A percentile compares a stretch with the other conserved stretches of the same genome.
Evolutionary conservation across 805 yeast species (phyloP).

Genomic region (Lipomyces yamadae): DNA sequence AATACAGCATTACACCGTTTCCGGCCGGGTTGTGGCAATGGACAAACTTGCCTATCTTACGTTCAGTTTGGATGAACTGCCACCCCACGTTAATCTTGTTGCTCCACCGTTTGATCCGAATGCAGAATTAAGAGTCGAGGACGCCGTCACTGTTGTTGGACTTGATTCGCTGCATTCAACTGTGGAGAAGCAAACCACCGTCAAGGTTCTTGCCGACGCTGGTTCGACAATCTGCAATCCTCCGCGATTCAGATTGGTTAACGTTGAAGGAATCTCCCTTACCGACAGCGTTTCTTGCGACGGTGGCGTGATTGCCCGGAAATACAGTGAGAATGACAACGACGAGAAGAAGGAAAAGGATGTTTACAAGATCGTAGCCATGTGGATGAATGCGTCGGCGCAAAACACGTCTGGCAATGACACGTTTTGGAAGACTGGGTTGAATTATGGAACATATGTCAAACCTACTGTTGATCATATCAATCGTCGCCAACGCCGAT

Average conservation of each 20-base stretch:
- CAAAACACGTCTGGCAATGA: slow-evolving; percentile 27
- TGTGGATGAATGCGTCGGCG: slow-evolving; percentile 33
- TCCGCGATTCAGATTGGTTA: slow-evolving; percentile 31
- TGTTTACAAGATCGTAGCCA: slow-evolving; percentile 23
- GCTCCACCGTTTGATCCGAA: slow-evolving; percentile 24
- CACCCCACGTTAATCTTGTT: slow-evolving; percentile 21
- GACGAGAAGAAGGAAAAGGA: slow-evolving; percentile 8
- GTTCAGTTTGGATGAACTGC: slow-evolving; percentile 23
- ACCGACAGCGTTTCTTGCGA: slow-evolving; percentile 29
- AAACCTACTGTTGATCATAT: slow-evolving; percentile 27
- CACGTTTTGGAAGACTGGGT: slow-evolving; percentile 33
- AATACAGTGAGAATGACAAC: not conserved
- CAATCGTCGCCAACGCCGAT: not conserved
- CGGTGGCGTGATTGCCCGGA: slow-evolving; percentile 30
- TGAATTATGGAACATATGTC: slow-evolving; percentile 27
- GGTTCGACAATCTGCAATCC: slow-evolving; percentile 35
- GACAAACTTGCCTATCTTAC: slow-evolving; percentile 33
- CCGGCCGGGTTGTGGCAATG: slow-evolving; percentile 32
- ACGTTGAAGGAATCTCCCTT: slow-evolving; percentile 30
- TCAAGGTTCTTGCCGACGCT: slow-evolving; percentile 21
- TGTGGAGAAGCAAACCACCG: slow-evolving; percentile 27
- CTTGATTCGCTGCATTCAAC: slow-evolving; percentile 19
- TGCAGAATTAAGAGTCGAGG: slow-evolving; percentile 20
- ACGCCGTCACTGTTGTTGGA: slow-evolving; percentile 26
- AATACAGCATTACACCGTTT: slow-evolving; percentile 32